phyloP scores from a whole-genome alignment of 257 asterid genomes.

The Solanum dulcamara region DNA sequence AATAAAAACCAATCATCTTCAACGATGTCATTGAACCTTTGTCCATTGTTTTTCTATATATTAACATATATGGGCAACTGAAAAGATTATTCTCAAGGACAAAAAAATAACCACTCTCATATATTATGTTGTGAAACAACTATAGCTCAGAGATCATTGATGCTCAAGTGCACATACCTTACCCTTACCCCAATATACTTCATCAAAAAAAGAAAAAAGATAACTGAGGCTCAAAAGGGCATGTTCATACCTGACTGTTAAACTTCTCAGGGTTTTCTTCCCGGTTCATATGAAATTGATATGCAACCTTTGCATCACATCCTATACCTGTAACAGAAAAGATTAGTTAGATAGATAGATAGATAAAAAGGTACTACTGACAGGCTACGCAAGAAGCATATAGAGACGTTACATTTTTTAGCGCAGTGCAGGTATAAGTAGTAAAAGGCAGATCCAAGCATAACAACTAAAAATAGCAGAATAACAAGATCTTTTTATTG shows the following conservation, averaged over 20 bases:
- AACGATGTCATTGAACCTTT: neutral
- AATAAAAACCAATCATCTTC: neutral
- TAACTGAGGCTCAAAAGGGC: neutral
- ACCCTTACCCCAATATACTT: too few species aligned
- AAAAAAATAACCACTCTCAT: neutral
- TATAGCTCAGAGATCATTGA: neutral
- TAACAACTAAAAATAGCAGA: neutral
- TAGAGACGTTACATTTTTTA: neutral
- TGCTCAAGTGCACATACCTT: too few species aligned
- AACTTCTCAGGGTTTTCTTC: constrained; percentile 78
- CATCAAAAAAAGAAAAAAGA: too few species aligned
- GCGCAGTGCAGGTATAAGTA: neutral
- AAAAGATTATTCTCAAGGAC: neutral
- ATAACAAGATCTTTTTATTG: neutral
- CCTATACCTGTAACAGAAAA: constrained; percentile 53
- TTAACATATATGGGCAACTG: neutral
- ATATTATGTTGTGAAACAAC: neutral
- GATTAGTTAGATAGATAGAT: constrained; percentile 5
- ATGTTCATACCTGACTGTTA: constrained; percentile 50
- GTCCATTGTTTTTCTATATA: neutral
- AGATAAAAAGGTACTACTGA: neutral
- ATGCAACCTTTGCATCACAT: constrained; percentile 87
- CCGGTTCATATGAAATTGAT: constrained; percentile 63
- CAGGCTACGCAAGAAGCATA: neutral
- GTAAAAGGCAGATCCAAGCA: neutral